Base-by-base conservation (phyloP, 148 eudicot species). In the Beta vulgaris region DNA sequence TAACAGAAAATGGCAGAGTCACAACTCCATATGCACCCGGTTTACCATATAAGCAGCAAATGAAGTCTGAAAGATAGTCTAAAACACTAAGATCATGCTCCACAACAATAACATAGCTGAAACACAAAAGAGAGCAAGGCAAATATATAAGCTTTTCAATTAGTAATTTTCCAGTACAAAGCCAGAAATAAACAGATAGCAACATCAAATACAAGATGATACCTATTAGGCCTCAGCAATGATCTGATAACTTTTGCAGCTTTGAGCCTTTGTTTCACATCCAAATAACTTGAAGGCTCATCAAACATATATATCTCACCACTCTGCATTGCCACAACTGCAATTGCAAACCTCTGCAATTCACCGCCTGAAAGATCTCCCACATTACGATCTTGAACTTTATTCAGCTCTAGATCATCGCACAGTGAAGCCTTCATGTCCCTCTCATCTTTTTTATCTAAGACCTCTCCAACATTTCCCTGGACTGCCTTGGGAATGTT, bases 1-100 rank as follows among this genome's bases (percentile, higher is more conserved):
- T 90, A n/a, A 94, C 98, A 34, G 98, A 94, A 73, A 94, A 94
- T 3, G 98, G 98, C 78, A 94, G 96, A 65, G 98, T 94, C 55
- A 94, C 98, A 83, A 94, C 98, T 16, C 97, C 98, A 86, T 92
- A 94, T 21, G 93, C 96, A 80, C 98, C 98, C 69, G 97, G 97
- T 80, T 89, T 94, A 69, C 98, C 98, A 77, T 94, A 92, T 66
- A 92, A 89, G 83, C 97, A 94, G 87, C 98, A 94, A 68, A 91
- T 92, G 81, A 94, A 94, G 81, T 91, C 98, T 3, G 97, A 94
- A 34, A 94, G 80, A 82, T 91, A 94, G 90, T 94, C 98, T 59
- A 91, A 86, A 77, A 94, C 98, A 46, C 98, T 94, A 46, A 94
- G 91, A 72, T 94, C 98, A 72, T 94, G 98, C 88, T 94, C 98